These are phyloP conservation scores for Chamaecyparis obtusa DNA, from an alignment of 75 land plant species.

Conservation along the genomic window DNA sequence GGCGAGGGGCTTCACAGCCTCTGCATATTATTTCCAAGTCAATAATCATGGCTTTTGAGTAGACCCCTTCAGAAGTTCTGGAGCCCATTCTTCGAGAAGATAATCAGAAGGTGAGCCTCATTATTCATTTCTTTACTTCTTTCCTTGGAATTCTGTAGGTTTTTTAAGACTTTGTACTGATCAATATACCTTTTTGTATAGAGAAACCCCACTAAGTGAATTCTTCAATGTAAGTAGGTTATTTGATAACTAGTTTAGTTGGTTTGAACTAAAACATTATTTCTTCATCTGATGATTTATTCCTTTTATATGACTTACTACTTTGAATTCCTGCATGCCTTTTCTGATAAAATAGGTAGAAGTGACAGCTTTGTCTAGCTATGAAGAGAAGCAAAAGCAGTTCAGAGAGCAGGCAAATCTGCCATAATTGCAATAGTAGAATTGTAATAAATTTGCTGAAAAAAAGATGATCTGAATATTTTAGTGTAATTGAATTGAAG, in stretches of 20 bases:
- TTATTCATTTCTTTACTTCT: neutral
- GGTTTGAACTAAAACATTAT: neutral
- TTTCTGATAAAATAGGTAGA: constrained; percentile 52
- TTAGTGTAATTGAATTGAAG: neutral
- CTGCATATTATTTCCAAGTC: neutral
- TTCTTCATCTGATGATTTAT: neutral
- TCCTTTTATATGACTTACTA: neutral
- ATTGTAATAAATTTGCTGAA: neutral
- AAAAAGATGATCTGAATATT: neutral
- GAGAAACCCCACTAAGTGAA: constrained; percentile 69
- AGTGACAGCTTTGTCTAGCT: constrained; percentile 77
- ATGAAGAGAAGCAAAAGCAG: constrained; percentile 86
- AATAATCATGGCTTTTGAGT: neutral
- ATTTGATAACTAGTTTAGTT: constrained; percentile 6
- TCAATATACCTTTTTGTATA: constrained; percentile 21
- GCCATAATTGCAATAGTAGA: neutral
- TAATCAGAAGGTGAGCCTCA: constrained; percentile 66
- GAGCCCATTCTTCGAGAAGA: constrained; percentile 83
- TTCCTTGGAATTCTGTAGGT: neutral
- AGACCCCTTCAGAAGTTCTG: constrained; percentile 81
- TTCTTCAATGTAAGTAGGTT: constrained; percentile 68
- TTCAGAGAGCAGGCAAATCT: constrained; percentile 73
- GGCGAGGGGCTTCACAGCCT: too few relatives aligned
- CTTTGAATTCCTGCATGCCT: neutral
- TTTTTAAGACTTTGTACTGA: neutral